A percentile compares a stretch with the other conserved stretches of the same genome.
These are phyloP conservation scores for Albifimbria verrucaria DNA, from an alignment of 2,329 filamentous ascomycete genomes.

Conservation along the genomic window DNA sequence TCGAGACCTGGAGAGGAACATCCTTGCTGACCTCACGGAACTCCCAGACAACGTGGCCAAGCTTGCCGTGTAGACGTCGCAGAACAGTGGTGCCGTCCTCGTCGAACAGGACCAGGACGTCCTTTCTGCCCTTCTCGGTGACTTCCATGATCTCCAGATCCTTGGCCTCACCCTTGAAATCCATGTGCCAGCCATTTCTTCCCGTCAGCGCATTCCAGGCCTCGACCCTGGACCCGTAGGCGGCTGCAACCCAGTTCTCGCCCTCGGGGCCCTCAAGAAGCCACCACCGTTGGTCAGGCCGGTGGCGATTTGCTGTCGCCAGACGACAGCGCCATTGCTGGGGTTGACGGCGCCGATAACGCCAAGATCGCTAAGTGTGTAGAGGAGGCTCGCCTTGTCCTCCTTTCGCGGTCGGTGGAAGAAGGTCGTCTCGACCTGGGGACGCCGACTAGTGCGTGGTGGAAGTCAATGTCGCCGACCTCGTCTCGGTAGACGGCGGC, in stretches of 20 bases:
- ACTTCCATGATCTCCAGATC: constrained; percentile 77
- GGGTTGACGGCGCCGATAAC: constrained; percentile 88
- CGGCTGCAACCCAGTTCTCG: constrained; percentile 74
- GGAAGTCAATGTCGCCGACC: constrained; percentile 88
- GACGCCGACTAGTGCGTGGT: constrained; percentile 82
- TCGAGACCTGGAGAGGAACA: constrained; percentile 70
- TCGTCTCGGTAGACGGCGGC: constrained; percentile 82
- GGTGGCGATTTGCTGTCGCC: constrained; percentile 73
- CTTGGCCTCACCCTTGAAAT: constrained; percentile 55
- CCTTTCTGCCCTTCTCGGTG: constrained; percentile 61
- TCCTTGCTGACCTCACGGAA: constrained; percentile 67
- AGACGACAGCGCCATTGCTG: constrained; percentile 76
- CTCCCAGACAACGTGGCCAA: constrained; percentile 77
- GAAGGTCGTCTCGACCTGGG: constrained; percentile 81
- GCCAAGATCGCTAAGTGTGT: constrained; percentile 81
- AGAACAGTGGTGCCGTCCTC: constrained; percentile 57
- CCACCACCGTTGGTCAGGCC: constrained; percentile 43
- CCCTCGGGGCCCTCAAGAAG: constrained; percentile 71
- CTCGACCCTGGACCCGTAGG: constrained; percentile 65
- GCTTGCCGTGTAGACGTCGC: constrained; percentile 67
- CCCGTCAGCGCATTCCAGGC: constrained; percentile 84
- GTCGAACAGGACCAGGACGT: constrained; percentile 67
- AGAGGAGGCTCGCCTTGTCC: constrained; percentile 85
- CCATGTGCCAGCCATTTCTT: constrained; percentile 69
- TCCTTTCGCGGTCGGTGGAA: constrained; percentile 83